Conservation (phyloP, 1,139 yeast genomes). For the Suhomyces taliae region DNA sequence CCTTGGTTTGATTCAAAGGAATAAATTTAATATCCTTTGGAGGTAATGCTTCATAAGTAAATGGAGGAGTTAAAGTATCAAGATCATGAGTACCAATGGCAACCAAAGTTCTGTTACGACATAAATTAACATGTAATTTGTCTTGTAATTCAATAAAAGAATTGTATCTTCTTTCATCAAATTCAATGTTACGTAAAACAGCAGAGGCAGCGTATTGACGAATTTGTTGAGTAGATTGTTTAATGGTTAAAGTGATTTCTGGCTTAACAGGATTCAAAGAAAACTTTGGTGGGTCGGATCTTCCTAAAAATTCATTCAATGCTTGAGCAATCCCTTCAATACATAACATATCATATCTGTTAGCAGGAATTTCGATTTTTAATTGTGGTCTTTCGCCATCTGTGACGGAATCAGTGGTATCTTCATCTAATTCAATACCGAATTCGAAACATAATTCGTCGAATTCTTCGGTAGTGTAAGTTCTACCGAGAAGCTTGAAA, state of each 20-base stretch:
- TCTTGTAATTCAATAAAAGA: constrained; percentile 96
- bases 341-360: constrained; percentile 96
- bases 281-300: constrained; percentile 62
- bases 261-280: constrained; percentile 62
- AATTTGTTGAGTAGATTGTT: constrained; percentile 65
- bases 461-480: constrained; percentile 86
- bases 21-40: constrained; percentile 77
- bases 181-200: constrained; percentile 75
- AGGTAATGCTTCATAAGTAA: constrained; percentile 81
- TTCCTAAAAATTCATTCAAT: constrained; percentile 84
- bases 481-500: constrained; percentile 74
- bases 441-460: constrained; percentile 97
- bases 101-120: constrained; percentile 95
- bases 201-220: constrained; percentile 98
- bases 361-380: constrained; percentile 97
- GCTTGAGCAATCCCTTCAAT: constrained; percentile 98
- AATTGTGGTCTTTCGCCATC: constrained; percentile 90
- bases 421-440: constrained; percentile 97
- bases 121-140: constrained; percentile 89
- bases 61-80: constrained; percentile 79
- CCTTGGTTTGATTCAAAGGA: constrained; percentile 84
- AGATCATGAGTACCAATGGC: constrained; percentile 98
- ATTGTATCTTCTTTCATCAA: constrained; percentile 83
- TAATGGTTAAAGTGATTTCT: constrained; percentile 65
- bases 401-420: constrained; percentile 76